phyloP scores from a whole-genome alignment of 2,329 filamentous ascomycete genomes.

The Fusarium illudens region DNA sequence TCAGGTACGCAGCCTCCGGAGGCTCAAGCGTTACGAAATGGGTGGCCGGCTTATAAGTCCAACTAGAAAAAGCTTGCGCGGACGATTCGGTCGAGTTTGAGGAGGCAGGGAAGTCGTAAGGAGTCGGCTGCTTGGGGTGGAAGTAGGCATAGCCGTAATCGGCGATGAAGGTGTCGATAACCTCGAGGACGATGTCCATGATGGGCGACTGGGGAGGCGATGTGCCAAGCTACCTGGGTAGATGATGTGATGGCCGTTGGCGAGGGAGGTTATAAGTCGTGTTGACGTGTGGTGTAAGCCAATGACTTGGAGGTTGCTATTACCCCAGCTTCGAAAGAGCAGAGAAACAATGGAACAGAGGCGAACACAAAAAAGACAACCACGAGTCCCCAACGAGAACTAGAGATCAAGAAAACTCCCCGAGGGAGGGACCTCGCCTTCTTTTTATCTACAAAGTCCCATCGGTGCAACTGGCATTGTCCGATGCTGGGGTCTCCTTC shows the following conservation, averaged over 20 bases:
- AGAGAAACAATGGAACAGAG: not conserved
- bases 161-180: conserved; percentile 81
- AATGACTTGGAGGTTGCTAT: not conserved
- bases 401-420: not conserved
- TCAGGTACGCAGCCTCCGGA: conserved; percentile 79
- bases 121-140: conserved; percentile 67
- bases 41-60: conserved; percentile 78
- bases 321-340: not conserved
- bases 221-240: not conserved
- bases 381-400: not conserved
- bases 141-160: conserved; percentile 80
- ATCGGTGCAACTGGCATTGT: conserved; percentile 18
- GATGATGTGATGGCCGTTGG: not conserved
- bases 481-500: conserved; percentile 26
- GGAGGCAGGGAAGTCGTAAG: conserved; percentile 60
- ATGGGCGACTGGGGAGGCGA: conserved; percentile 40
- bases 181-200: conserved; percentile 94
- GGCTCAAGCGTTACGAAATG: conserved; percentile 75
- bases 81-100: conserved; percentile 62
- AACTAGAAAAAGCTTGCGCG: conserved; percentile 63
- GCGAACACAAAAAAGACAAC: not conserved
- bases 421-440: conserved; percentile 1
- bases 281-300: conserved; percentile 18
- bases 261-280: not conserved
- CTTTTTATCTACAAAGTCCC: conserved; percentile 29